Base-by-base conservation (phyloP, 305 asterid genomes). In the Lippia alba region DNA sequence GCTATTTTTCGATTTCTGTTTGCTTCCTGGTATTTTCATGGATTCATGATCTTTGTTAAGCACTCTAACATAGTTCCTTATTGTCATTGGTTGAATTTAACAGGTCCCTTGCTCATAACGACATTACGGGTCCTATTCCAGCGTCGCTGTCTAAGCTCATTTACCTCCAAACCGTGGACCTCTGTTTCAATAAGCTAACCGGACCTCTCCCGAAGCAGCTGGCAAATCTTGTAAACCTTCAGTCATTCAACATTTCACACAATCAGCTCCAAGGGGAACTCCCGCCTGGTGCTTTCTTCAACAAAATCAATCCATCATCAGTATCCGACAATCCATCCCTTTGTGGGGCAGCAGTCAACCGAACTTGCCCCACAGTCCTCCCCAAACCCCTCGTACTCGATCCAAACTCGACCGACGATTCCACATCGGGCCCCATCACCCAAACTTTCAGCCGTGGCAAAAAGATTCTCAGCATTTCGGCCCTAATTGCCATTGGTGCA, bases 381-480 rank as follows among this genome's bases (percentile, higher is more conserved):
- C 96, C 96, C 36, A 89, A 89, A 66, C 96, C 96, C 11, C 80
- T 89, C 24, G 96, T 89, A 11, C 89, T 89, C 54, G 85, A 87
- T 69, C 96, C 96, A 15, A 85, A 85, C 83, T 85, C 93, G 5
- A 63, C 93, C 4, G 91, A 79, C 56, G 71, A 36, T 7, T 8
- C 87, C 59, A 20, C 78, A 41, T 86, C 88, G 12, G 81, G 79
- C 60, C 59, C 74, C 17, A 76, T 75, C 70, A 82, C 88, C 1
- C 80, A 56, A 16, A 80, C 30, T 30, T 62, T 87, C 14, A 79
- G 74, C 18, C 91, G 77, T 64, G 85, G 83, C 58, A 89, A 82
- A 80, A 87, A 81, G 72, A 87, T 89, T 64, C 93, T 89, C 70
- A 89, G 91, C 81, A 89, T 89, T 48, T 89, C 96, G 16, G 86